Conservation (phyloP, 345 rosid species). For the Camelina neglecta region DNA sequence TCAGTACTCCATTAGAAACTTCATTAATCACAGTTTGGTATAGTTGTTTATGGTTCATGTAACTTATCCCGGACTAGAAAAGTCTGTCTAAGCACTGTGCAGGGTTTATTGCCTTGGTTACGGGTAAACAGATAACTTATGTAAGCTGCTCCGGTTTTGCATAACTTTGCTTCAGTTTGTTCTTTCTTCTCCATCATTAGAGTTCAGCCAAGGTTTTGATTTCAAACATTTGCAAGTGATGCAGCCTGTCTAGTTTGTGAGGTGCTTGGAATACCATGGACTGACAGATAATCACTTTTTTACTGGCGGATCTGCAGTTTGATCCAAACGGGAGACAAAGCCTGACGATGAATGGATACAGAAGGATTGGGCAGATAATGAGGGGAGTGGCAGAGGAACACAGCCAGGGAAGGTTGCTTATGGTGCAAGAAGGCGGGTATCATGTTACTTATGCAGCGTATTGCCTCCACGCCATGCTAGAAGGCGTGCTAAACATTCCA, state of each 20-base stretch:
- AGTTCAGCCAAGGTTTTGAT: too few relatives aligned
- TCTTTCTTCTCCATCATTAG: neutral
- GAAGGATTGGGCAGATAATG: constrained; percentile 62
- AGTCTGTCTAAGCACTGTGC: neutral
- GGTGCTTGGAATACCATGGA: constrained; percentile 1
- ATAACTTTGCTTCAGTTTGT: neutral
- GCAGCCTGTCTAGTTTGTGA: neutral
- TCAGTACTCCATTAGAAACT: neutral
- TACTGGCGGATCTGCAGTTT: constrained; percentile 51
- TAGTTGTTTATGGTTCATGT: too few relatives aligned
- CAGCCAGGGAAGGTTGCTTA: constrained; percentile 64
- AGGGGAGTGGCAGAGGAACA: constrained; percentile 55
- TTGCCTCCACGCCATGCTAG: constrained; percentile 85
- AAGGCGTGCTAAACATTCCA: constrained; percentile 76
- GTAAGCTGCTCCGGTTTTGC: neutral
- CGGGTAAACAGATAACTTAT: neutral
- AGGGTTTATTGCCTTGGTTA: neutral
- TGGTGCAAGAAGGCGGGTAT: constrained; percentile 96
- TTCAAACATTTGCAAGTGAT: neutral
- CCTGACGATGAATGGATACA: constrained; percentile 84
- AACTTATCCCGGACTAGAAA: too few relatives aligned
- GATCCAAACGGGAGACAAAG: constrained; percentile 95
- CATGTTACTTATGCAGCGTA: constrained; percentile 88
- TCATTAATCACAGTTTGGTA: neutral
- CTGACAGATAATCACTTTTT: neutral